Conservation (phyloP, 1,284 basidiomycete species). For the Peniophora sp. region DNA sequence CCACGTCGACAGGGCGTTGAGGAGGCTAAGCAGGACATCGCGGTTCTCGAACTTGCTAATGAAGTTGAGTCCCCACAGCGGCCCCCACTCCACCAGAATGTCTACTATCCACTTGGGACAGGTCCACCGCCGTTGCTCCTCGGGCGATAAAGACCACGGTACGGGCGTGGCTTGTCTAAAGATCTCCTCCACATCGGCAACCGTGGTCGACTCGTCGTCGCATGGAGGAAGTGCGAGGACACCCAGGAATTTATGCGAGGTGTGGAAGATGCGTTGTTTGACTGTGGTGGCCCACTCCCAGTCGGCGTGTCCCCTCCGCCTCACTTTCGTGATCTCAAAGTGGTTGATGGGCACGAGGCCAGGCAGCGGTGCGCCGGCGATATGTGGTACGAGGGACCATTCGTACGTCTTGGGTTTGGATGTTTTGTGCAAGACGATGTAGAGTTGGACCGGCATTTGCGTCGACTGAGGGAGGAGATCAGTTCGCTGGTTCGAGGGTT, state of each 20-base stretch:
- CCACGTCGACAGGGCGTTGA: neutral
- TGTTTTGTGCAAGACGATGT: neutral
- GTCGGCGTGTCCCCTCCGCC: neutral
- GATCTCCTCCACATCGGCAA: neutral
- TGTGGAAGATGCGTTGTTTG: neutral
- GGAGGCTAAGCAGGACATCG: neutral
- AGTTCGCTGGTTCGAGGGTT: too few relatives aligned
- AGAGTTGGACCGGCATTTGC: neutral
- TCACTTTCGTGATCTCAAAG: neutral
- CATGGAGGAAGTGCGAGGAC: neutral
- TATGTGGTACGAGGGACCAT: neutral
- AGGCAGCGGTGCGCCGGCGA: neutral
- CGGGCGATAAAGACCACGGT: neutral
- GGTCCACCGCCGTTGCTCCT: neutral
- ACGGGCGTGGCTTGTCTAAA: neutral
- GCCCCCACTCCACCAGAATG: neutral
- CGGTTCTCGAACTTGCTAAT: neutral
- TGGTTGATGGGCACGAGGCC: neutral
- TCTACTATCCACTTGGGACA: conserved; percentile 1
- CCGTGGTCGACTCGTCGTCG: neutral
- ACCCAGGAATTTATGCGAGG: neutral
- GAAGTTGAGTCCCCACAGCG: conserved; percentile 1
- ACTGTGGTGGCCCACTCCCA: neutral
- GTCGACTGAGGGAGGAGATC: too few relatives aligned
- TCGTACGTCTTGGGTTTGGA: neutral